Evolutionary conservation across 177 flowering plant genomes (phyloP), one percentile per base, ranked within the genome.

Genomic region (Tripterygium wilfordii): DNA sequence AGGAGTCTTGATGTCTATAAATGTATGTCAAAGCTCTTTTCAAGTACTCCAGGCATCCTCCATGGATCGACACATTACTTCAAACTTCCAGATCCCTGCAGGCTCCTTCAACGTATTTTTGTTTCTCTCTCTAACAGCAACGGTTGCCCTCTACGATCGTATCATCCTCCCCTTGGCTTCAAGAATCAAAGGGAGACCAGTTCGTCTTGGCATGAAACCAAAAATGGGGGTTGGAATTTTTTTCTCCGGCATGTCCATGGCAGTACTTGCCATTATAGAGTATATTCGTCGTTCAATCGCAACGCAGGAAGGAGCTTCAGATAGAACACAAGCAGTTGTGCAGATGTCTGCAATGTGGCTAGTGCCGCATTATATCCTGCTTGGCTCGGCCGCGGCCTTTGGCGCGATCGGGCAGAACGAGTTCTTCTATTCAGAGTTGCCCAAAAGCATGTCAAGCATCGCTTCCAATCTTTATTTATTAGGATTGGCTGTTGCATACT

Each of bases 11-110:
- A 8, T 67, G 21, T 28, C 40, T 10, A 22, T 63, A 14, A 48
- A 36, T 12, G 23, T 68, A 8, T 56, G 36, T 8, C 75, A 62
- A 35, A 26, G 10, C 35, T 50, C 73, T 16, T 56, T 75, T 31
- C 40, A 56, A 0, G 31, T 61, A 1, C 70, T 77, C 38, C 77
- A 72, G 52, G 77, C 74, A 6, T 26, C 39, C 10, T 30, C 67
- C 39, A 75, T 76, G 81, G 73, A 81, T 29, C 58, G 83, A 2
- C 64, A 51, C 20, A 14, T 81, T 0, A 54, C 57, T 16, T 36
- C 60, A 14, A 61, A 39, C 37, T 68, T 77, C 20, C 17, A 58
- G 21, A 62, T 78, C 13, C 82, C 83, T 0, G 76, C 76, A 9
- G 79, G 60, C 18, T 75, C 81, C 2, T 67, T 73, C n/a, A 9